Evolutionary conservation across 306 rosid species (phyloP).

Genomic region (Styphnolobium japonicum): DNA sequence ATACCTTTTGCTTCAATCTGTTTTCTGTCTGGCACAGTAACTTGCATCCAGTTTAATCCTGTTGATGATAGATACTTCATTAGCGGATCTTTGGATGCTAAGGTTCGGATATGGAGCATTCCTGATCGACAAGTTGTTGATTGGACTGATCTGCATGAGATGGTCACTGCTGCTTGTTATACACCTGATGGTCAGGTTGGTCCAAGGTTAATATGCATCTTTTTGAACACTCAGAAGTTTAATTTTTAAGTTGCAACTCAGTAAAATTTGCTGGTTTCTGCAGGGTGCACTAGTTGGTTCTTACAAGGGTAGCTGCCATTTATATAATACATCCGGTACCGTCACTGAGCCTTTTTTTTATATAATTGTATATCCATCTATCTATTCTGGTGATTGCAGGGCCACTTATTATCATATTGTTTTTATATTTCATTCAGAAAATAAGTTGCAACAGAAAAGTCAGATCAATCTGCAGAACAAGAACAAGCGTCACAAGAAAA

Average conservation of each 20-base stretch:
- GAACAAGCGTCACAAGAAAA: constrained; percentile 91
- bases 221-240: not conserved
- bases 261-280: constrained; percentile 35
- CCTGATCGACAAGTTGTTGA: constrained; percentile 93
- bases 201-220: constrained; percentile 20
- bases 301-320: constrained; percentile 92
- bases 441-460: constrained; percentile 78
- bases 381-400: constrained; percentile 11
- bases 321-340: constrained; percentile 81
- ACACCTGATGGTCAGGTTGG: constrained; percentile 99
- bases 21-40: constrained; percentile 69
- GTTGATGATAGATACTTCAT: constrained; percentile 97
- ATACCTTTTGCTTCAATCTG: constrained; percentile 36
- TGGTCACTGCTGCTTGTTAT: constrained; percentile 99
- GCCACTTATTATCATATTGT: constrained; percentile 18
- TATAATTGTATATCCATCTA: not conserved
- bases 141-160: constrained; percentile 94
- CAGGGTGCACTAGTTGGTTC: constrained; percentile 98
- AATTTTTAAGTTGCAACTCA: constrained; percentile 21
- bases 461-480: constrained; percentile 92
- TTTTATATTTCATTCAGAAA: constrained; percentile 52
- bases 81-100: constrained; percentile 95
- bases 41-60: constrained; percentile 99
- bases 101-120: constrained; percentile 99
- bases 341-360: not conserved